Percentiles rank a stretch among this genome's conserved stretches.
phyloP scores from a whole-genome alignment of 805 yeast species.

The Candida dajiaensis region DNA sequence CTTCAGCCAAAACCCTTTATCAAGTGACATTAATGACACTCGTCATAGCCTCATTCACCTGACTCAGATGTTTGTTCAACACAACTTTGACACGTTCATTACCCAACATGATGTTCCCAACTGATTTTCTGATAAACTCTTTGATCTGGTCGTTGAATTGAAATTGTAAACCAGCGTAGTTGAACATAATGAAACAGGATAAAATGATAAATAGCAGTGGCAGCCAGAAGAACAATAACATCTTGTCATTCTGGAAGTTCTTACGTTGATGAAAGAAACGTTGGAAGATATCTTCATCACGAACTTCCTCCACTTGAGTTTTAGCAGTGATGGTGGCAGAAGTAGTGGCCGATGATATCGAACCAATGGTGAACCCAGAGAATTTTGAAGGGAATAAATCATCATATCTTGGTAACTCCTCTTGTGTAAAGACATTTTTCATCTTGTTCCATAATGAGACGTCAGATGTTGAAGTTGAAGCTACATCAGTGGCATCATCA shows the following conservation, averaged over 20 bases:
- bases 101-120: conserved; percentile 48
- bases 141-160: conserved; percentile 30
- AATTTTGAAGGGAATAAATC: conserved; percentile 55
- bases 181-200: conserved; percentile 36
- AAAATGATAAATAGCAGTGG: conserved; percentile 62
- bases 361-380: conserved; percentile 7
- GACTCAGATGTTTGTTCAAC: conserved; percentile 31
- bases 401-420: conserved; percentile 64
- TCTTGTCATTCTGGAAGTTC: conserved; percentile 62
- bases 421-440: conserved; percentile 29
- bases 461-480: conserved; percentile 12
- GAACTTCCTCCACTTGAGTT: conserved; percentile 1
- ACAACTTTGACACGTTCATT: conserved; percentile 42
- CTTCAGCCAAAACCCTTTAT: neutral
- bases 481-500: neutral
- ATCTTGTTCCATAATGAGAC: conserved; percentile 33
- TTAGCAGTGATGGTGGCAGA: conserved; percentile 2
- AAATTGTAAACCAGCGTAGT: conserved; percentile 28
- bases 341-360: conserved; percentile 6
- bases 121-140: conserved; percentile 34
- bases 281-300: conserved; percentile 29
- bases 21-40: conserved; percentile 21
- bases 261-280: conserved; percentile 37
- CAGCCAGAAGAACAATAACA: conserved; percentile 87
- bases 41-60: conserved; percentile 37